Percentiles rank a stretch among this genome's conserved stretches.
Conservation (phyloP, 2,329 filamentous ascomycete genomes). For the Trichoderma koningiopsis region DNA sequence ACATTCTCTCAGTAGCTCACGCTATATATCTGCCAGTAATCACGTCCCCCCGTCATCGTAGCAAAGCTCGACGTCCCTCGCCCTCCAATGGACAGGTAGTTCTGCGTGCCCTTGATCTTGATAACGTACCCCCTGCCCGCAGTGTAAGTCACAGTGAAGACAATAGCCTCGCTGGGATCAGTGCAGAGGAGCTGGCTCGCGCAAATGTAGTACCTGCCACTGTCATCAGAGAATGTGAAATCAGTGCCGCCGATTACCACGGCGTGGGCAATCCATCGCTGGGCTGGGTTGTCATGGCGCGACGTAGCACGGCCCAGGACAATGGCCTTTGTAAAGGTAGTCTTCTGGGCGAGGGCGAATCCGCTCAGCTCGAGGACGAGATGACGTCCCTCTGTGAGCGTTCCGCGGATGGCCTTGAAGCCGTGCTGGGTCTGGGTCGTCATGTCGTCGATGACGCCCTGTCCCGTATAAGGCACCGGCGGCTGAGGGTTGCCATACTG, state of each 20-base stretch:
- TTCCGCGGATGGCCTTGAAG: constrained; percentile 55
- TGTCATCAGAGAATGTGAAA: constrained; percentile 35
- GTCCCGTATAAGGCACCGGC: constrained; percentile 50
- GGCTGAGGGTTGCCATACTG: constrained; percentile 43
- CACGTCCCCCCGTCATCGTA: neutral
- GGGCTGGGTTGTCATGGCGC: constrained; percentile 43
- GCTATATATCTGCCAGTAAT: constrained; percentile 22
- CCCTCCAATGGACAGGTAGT: constrained; percentile 11
- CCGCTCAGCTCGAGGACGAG: constrained; percentile 52
- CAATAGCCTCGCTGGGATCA: constrained; percentile 17
- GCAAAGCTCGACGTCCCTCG: neutral
- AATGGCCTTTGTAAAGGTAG: constrained; percentile 31
- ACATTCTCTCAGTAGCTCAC: constrained; percentile 9
- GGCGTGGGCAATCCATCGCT: constrained; percentile 55
- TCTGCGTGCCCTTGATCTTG: constrained; percentile 12
- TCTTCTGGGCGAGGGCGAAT: constrained; percentile 44
- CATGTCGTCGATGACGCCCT: constrained; percentile 40
- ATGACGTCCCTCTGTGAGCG: constrained; percentile 57
- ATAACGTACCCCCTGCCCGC: constrained; percentile 30
- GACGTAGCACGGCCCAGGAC: constrained; percentile 1
- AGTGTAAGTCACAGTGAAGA: constrained; percentile 29
- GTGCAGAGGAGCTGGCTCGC: constrained; percentile 7
- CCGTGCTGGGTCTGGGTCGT: constrained; percentile 52
- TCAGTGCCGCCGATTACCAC: constrained; percentile 31
- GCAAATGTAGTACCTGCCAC: constrained; percentile 32